These are phyloP conservation scores for Suillus sp. DNA, from an alignment of 768 basidiomycete species.

Conservation along the genomic window DNA sequence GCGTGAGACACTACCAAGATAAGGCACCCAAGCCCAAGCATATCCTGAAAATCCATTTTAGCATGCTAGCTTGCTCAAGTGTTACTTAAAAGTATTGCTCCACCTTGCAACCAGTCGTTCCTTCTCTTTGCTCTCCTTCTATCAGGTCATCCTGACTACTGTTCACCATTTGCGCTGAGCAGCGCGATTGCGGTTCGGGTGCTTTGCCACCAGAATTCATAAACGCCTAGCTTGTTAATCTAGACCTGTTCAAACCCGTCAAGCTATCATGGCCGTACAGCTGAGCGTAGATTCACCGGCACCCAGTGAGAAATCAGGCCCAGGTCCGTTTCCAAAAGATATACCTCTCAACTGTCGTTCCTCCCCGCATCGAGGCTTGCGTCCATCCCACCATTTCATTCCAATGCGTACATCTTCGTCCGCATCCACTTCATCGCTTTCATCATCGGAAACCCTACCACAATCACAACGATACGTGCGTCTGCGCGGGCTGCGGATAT, in stretches of 20 bases:
- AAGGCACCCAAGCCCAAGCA: constrained; percentile 1
- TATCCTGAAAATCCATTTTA: not conserved
- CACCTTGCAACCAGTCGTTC: not conserved
- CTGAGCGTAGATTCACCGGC: constrained; percentile 16
- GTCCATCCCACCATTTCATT: constrained; percentile 23
- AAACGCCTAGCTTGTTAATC: not conserved
- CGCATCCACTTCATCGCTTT: constrained; percentile 8
- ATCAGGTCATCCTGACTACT: not conserved
- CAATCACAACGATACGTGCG: constrained; percentile 40
- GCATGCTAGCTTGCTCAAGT: not conserved
- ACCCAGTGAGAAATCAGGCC: constrained; percentile 25
- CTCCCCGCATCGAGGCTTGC: constrained; percentile 19
- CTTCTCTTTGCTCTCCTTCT: constrained; percentile 1
- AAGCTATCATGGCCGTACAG: constrained; percentile 15
- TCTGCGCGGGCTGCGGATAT: constrained; percentile 54
- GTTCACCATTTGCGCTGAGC: constrained; percentile 7
- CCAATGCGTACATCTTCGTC: constrained; percentile 23
- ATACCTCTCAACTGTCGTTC: constrained; percentile 21
- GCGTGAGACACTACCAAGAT: constrained; percentile 22
- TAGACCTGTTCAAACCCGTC: constrained; percentile 15
- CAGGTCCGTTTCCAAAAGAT: constrained; percentile 19
- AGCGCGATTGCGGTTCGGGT: constrained; percentile 18
- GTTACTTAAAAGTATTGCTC: constrained; percentile 3
- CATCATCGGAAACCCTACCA: constrained; percentile 15
- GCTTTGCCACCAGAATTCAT: constrained; percentile 15